Evolutionary conservation across 1,284 basidiomycete species (phyloP).

Genomic region (Apiotrichum brassicae): DNA sequence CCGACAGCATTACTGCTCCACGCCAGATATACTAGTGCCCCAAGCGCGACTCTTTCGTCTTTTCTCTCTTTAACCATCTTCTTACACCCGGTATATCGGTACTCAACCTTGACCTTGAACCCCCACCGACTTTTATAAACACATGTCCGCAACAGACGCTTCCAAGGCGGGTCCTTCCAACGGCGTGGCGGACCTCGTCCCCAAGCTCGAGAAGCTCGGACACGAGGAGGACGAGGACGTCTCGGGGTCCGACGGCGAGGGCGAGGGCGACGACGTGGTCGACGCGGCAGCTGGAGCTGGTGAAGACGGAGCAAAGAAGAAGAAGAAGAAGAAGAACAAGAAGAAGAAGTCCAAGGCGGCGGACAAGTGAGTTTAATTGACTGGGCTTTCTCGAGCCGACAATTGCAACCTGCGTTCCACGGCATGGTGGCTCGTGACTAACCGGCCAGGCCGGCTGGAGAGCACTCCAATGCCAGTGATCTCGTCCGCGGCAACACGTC

Average conservation of each 20-base stretch:
- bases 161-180: conserved; percentile 3
- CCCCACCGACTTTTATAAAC: no score
- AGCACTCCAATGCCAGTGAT: conserved; percentile 12
- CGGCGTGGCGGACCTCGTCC: conserved; percentile 1
- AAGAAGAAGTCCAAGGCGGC: conserved; percentile 42
- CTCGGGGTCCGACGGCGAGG: conserved; percentile 6
- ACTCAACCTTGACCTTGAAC: no score
- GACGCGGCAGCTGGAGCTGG: conserved; percentile 20
- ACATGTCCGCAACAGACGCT: conserved; percentile 5
- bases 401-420: no score
- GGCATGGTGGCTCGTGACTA: no score
- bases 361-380: conserved; percentile 17
- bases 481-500: conserved; percentile 13
- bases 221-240: conserved; percentile 14
- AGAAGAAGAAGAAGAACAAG: conserved; percentile 25
- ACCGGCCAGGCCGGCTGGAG: no score
- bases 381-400: conserved; percentile 32
- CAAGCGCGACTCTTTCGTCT: no score
- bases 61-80: no score
- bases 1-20: no score
- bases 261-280: conserved; percentile 8
- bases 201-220: conserved; percentile 9
- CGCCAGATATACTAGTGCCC: no score
- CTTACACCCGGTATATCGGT: no score
- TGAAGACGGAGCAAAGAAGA: conserved; percentile 19